Conservation (phyloP, 1,139 yeast genomes). For the Geotrichum candidum region DNA sequence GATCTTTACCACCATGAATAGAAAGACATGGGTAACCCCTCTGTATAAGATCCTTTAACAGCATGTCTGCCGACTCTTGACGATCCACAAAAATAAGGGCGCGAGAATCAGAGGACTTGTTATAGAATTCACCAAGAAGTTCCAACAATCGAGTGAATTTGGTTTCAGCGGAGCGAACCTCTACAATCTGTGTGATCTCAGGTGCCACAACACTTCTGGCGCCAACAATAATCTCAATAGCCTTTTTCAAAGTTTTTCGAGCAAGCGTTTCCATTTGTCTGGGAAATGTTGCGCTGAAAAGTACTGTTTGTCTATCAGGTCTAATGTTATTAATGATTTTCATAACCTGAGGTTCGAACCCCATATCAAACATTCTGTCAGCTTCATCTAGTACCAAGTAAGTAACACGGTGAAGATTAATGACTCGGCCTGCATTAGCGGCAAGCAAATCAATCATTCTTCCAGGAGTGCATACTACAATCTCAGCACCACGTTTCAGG, state of each 20-base stretch:
- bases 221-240: conserved; percentile 77
- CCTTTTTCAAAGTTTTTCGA: conserved; percentile 50
- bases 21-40: conserved; percentile 57
- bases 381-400: conserved; percentile 92
- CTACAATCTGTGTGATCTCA: conserved; percentile 69
- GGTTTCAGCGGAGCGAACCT: conserved; percentile 44
- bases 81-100: conserved; percentile 80
- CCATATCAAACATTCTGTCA: conserved; percentile 94
- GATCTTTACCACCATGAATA: conserved; percentile 92
- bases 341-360: conserved; percentile 93
- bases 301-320: conserved; percentile 85
- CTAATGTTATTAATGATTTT: conserved; percentile 72
- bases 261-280: conserved; percentile 70
- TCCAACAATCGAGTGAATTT: conserved; percentile 54
- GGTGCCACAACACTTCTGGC: conserved; percentile 78
- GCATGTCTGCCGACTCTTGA: conserved; percentile 71
- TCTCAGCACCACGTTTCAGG: conserved; percentile 69
- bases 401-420: conserved; percentile 64
- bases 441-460: conserved; percentile 83
- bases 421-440: conserved; percentile 73
- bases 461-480: conserved; percentile 94
- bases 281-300: conserved; percentile 94
- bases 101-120: conserved; percentile 41
- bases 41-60: conserved; percentile 52
- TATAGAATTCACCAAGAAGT: conserved; percentile 45